phyloP scores from a whole-genome alignment of 2,329 filamentous ascomycete species.

The Talaromyces albobiverticillius region DNA sequence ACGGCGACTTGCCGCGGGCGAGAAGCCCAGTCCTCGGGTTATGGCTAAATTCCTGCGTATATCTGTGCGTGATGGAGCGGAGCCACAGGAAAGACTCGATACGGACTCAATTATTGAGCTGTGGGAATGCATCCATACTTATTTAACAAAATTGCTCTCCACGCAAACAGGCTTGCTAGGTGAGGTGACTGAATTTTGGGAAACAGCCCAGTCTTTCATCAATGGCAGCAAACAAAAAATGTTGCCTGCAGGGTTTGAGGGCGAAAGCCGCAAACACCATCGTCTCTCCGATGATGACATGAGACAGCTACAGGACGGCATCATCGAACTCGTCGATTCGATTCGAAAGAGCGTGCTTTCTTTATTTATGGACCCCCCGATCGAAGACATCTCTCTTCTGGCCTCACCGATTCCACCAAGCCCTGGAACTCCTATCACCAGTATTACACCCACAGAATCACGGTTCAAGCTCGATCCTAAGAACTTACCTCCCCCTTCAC shows the following conservation, averaged over 20 bases:
- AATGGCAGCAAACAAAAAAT: constrained; percentile 77
- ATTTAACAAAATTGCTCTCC: constrained; percentile 72
- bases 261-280: constrained; percentile 78
- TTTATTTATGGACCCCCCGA: constrained; percentile 84
- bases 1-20: constrained; percentile 70
- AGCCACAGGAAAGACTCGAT: constrained; percentile 66
- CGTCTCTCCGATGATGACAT: constrained; percentile 70
- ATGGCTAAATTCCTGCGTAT: constrained; percentile 75
- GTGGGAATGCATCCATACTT: constrained; percentile 83
- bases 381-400: constrained; percentile 84
- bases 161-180: constrained; percentile 73
- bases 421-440: constrained; percentile 62
- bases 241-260: constrained; percentile 76
- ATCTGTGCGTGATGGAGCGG: constrained; percentile 67
- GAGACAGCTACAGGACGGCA: constrained; percentile 70
- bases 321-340: constrained; percentile 76
- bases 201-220: constrained; percentile 85
- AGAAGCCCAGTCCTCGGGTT: constrained; percentile 66
- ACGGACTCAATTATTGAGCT: constrained; percentile 77
- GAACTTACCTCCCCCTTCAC: constrained; percentile 72
- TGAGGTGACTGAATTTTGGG: constrained; percentile 92
- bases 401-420: constrained; percentile 73
- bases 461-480: constrained; percentile 77
- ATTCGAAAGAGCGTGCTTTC: constrained; percentile 74
- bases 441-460: constrained; percentile 61